Base-by-base conservation (phyloP, 129 eudicot species). In the Oenanthe sinensis region DNA sequence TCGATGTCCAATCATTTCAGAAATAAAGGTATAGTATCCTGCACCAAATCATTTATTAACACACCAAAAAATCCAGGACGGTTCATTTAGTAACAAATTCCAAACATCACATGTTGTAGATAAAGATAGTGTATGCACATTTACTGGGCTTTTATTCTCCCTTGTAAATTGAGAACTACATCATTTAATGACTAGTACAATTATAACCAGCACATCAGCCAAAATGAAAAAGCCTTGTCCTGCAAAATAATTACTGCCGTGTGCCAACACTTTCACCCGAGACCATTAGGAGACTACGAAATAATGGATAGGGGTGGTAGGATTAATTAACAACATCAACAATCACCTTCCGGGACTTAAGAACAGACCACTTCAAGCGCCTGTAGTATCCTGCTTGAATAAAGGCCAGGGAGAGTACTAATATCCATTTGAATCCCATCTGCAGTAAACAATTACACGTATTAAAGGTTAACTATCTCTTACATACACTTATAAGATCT, bases 371-470 rank as follows among this genome's bases (percentile, higher is more conserved):
- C 81, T 73, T 92, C 88, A 92, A 58, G 13, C 97, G 97, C 83
- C 96, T 82, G 90, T 90, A 90, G 77, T 92, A 92, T 75, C 84
- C 97, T 15, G 97, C 97, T 86, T 92, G 97, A 83, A 92, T 91
- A 78, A 92, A 82, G 8, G 97, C 97, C 72, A 92, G 81, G 28
- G 97, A 92, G 82, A 92, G 83, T 78, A 92, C 97, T 67, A 92
- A 90, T 24, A 92, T 90, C 97, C 97, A 92, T 79, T 92, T 92
- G 88, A 92, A 92, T 74, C 97, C 97, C 97, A 92, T 92, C 97
- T 92, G 87, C 86, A 81, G 40, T 77, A 40, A 65, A 60, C 16
- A 82, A 69, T 55, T 28, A 24, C 74, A 45, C 2, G 42, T 12
- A 19, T 78, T 7, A 45, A 19, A 8, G 58, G 14, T 15, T 8